Evolutionary conservation across 2,329 filamentous ascomycete genomes (phyloP).

Genomic region (Botrytis medusae): DNA sequence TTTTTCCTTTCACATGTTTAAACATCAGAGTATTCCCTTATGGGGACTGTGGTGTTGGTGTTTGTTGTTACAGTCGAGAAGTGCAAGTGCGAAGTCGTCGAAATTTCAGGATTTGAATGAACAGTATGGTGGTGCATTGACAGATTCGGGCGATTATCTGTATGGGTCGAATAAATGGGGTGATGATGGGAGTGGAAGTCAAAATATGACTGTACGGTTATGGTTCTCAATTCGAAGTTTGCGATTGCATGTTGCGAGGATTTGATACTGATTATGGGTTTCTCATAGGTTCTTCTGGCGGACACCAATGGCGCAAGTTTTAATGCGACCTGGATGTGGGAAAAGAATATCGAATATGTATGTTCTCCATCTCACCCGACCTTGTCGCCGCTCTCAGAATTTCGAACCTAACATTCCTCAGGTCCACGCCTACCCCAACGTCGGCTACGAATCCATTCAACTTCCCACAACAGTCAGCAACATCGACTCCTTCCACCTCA

Average conservation of each 20-base stretch:
- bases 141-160: slow-evolving; percentile 5
- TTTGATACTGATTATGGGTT: neutral
- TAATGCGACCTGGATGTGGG: slow-evolving; percentile 19
- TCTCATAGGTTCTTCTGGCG: slow-evolving; percentile 2
- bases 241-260: neutral
- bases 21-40: neutral
- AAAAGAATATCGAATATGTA: slow-evolving; percentile 18
- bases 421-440: slow-evolving; percentile 20
- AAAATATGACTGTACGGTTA: slow-evolving; percentile 19
- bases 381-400: neutral
- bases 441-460: slow-evolving; percentile 15
- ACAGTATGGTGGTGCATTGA: slow-evolving; percentile 15
- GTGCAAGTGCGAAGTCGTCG: neutral
- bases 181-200: slow-evolving; percentile 21
- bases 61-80: neutral
- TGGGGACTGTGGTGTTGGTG: neutral
- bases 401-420: neutral
- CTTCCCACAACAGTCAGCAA: slow-evolving; percentile 20
- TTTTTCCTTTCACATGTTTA: slow-evolving; percentile 13
- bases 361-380: neutral
- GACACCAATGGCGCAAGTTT: slow-evolving; percentile 20
- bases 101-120: neutral
- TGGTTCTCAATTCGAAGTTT: neutral
- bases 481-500: slow-evolving; percentile 21
- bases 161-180: slow-evolving; percentile 21